Evolutionary conservation across 495 filamentous ascomycete species (phyloP), one percentile per base, ranked within the genome.

Genomic region (Penicillium coffeae): DNA sequence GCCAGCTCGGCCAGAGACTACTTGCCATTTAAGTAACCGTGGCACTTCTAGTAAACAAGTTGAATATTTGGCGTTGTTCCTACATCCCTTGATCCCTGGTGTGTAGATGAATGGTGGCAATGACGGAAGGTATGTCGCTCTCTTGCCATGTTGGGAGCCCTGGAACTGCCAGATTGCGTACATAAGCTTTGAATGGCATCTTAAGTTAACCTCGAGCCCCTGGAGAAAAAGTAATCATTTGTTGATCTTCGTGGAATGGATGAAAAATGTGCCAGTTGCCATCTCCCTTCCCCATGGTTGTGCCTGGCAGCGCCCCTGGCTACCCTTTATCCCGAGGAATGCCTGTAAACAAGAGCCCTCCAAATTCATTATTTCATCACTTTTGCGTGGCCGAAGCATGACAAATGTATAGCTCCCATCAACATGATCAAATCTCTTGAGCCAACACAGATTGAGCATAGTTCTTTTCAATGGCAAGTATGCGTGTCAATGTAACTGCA

Each of bases 181-280:
- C 21, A 51, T 47, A 55, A 55, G 54, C 45, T 61, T 60, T 38
- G 6, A 8, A 34, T 51, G 56, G 49, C 18, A 61, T 63, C 52
- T 45, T 36, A 13, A 3, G 20, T 19, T 4, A 22, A 7, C 20
- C 21, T 12, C 22, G 13, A 38, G n/a, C 32, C 19, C 21, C 36
- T 42, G 32, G 19, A 14, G 15, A 34, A 3, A 18, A 10, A 19
- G 20, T 21, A 14, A 15, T 20, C 47, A 25, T 33, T n/a, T 54
- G 49, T 49, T 35, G 27, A 48, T 56, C 52, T 35, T 19, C 38
- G 12, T 45, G 60, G 60, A 60, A 60, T 63, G 60, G 20, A 10
- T n/a, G 21, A 51, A 48, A 49, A 58, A 63, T 63, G 54, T 54
- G 51, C 60, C 51, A 56, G 46, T 56, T 55, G 37, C 51, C 30